These are phyloP conservation scores for Rutstroemia sp. DNA, from an alignment of 2,329 filamentous ascomycete genomes.

Conservation along the genomic window DNA sequence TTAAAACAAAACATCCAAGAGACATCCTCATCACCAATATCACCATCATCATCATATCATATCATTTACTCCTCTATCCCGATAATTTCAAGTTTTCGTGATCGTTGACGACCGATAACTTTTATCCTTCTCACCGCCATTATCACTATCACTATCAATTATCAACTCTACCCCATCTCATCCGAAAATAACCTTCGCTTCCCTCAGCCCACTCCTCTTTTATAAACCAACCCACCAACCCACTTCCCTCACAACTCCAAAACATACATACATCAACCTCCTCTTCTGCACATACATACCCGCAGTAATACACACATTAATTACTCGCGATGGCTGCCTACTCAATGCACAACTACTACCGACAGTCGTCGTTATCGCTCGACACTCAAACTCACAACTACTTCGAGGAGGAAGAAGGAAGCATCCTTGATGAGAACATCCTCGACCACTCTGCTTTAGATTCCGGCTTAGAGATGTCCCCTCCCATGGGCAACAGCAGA, in stretches of 20 bases:
- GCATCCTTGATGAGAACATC: constrained; percentile 53
- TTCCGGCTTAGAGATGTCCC: constrained; percentile 56
- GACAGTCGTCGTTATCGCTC: constrained; percentile 27
- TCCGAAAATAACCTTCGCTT: constrained; percentile 19
- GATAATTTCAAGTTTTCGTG: constrained; percentile 11
- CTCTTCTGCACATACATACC: neutral
- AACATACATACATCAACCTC: neutral
- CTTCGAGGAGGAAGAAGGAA: constrained; percentile 54
- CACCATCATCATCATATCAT: constrained; percentile 5
- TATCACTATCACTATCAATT: constrained; percentile 16
- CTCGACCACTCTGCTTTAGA: constrained; percentile 52
- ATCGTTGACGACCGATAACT: constrained; percentile 15
- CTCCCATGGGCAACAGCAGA: constrained; percentile 53
- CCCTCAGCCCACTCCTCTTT: constrained; percentile 12
- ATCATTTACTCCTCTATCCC: constrained; percentile 14
- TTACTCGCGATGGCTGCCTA: constrained; percentile 26
- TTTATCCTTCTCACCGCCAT: constrained; percentile 11
- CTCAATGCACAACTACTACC: constrained; percentile 28
- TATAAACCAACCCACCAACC: constrained; percentile 7
- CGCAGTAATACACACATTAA: neutral
- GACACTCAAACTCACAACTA: constrained; percentile 38
- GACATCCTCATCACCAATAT: neutral
- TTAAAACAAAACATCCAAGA: neutral
- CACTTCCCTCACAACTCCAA: neutral
- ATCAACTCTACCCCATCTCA: constrained; percentile 3